A percentile compares a stretch with the other conserved stretches of the same genome.
phyloP scores from a whole-genome alignment of 176 grass and related monocot genomes.

The Hordeum vulgare region DNA sequence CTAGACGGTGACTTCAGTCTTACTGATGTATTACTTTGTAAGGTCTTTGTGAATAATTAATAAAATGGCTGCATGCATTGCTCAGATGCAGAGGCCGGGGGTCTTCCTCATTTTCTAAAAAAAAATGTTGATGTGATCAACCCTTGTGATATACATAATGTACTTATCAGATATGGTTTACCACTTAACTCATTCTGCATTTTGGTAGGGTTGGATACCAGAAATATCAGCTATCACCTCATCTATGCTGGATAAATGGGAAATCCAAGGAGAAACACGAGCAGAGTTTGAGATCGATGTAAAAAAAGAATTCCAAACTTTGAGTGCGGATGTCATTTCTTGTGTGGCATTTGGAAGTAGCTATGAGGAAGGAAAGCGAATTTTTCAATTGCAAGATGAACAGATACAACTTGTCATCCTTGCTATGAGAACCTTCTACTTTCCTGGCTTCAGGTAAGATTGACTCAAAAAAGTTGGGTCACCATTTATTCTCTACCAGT shows the following conservation, averaged over 20 bases:
- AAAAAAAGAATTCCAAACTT: conserved; percentile 45
- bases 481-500: background rate
- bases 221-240: conserved; percentile 34
- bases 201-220: conserved; percentile 64
- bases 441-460: conserved; percentile 73
- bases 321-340: conserved; percentile 68
- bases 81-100: no score
- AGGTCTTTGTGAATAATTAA: no score
- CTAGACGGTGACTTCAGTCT: no score
- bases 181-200: background rate
- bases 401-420: conserved; percentile 47
- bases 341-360: conserved; percentile 76
- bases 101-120: no score
- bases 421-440: conserved; percentile 56
- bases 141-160: background rate
- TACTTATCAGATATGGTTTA: background rate
- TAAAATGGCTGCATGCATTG: no score
- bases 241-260: conserved; percentile 71
- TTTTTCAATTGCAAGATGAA: conserved; percentile 64
- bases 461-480: background rate
- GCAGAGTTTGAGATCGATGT: conserved; percentile 68
- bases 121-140: background rate
- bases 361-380: conserved; percentile 59
- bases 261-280: conserved; percentile 13
- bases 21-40: no score